Conservation (phyloP, 2,329 filamentous ascomycete species). For the Diaporthe ilicicola region DNA sequence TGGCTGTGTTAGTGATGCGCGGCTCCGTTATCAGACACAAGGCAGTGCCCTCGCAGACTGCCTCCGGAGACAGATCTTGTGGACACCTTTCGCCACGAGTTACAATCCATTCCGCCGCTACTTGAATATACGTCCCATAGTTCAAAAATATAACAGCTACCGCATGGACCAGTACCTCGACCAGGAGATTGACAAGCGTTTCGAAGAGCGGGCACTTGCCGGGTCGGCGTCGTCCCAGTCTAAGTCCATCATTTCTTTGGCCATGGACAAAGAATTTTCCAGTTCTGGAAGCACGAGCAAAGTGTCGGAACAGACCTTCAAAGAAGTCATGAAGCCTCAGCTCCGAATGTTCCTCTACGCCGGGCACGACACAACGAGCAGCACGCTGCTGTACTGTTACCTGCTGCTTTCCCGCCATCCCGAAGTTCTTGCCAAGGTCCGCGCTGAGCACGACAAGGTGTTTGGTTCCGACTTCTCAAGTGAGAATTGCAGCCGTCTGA, state of each 20-base stretch:
- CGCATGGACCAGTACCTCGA: not conserved
- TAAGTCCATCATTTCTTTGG: not conserved
- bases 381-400: slow-evolving; percentile 39
- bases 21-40: not conserved
- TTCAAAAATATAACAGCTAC: not conserved
- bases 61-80: not conserved
- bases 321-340: slow-evolving; percentile 36
- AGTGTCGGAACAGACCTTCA: not conserved
- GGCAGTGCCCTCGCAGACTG: not conserved
- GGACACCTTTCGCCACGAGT: not conserved
- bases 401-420: slow-evolving; percentile 33
- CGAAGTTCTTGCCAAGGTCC: not conserved
- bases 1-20: not conserved
- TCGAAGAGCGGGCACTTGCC: not conserved
- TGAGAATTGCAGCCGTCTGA: not conserved
- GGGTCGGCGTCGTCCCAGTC: not conserved
- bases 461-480: not conserved
- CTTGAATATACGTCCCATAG: not conserved
- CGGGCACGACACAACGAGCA: slow-evolving; percentile 45
- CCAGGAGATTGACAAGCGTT: not conserved
- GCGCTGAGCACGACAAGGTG: not conserved
- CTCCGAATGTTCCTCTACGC: slow-evolving; percentile 45
- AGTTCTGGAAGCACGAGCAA: not conserved
- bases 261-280: not conserved
- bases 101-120: not conserved